Evolutionary conservation across 345 rosid species (phyloP).

Genomic region (Rhizophora mangle): DNA sequence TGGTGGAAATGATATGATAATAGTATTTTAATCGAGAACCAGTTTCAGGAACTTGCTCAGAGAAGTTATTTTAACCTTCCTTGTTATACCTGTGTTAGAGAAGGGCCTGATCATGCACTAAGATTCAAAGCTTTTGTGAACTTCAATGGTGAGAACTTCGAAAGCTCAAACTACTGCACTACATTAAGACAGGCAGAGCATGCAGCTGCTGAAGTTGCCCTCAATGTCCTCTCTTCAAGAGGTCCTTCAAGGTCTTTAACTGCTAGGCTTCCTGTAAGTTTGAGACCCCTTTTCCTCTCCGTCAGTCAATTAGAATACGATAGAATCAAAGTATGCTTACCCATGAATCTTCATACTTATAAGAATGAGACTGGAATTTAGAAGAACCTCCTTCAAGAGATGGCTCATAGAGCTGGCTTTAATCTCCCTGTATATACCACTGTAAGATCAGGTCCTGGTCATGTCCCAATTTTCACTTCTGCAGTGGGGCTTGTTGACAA

Average conservation of each 20-base stretch:
- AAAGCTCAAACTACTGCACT: slow-evolving; percentile 47
- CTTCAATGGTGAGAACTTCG: slow-evolving; percentile 69
- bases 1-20: background rate
- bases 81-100: slow-evolving; percentile 57
- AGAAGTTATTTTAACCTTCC: slow-evolving; percentile 76
- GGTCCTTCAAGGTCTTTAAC: slow-evolving; percentile 68
- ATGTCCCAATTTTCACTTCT: slow-evolving; percentile 56
- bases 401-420: slow-evolving; percentile 71
- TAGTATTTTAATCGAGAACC: slow-evolving; percentile 35
- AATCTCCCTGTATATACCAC: slow-evolving; percentile 62
- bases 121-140: slow-evolving; percentile 74
- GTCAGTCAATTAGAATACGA: no score
- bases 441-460: slow-evolving; percentile 72
- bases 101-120: slow-evolving; percentile 82
- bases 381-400: slow-evolving; percentile 74
- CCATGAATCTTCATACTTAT: no score
- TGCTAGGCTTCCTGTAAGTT: slow-evolving; percentile 64
- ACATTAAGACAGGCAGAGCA: slow-evolving; percentile 74
- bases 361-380: slow-evolving; percentile 74
- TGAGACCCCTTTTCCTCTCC: no score
- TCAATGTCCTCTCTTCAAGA: slow-evolving; percentile 48
- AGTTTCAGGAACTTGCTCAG: slow-evolving; percentile 72
- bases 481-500: slow-evolving; percentile 65
- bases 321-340: no score
- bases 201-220: slow-evolving; percentile 71